A percentile compares a stretch with the other conserved stretches of the same genome.
Evolutionary conservation across 495 filamentous ascomycete genomes (phyloP).

Genomic region (Bryoglossum gracile): DNA sequence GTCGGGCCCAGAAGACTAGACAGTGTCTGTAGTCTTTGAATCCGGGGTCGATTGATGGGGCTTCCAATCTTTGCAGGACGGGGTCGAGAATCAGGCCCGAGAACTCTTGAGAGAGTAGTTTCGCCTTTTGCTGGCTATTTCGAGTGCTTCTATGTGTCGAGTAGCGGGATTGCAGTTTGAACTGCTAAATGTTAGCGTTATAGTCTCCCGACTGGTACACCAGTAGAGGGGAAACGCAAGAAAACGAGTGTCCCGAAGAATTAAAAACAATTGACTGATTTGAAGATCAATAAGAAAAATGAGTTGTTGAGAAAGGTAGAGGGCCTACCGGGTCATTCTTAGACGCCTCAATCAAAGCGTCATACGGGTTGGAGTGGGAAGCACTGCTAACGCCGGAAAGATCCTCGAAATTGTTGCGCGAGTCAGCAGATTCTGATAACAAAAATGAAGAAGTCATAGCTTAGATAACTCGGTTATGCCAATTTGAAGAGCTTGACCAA

Average conservation of each 20-base stretch:
- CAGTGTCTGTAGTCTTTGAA: constrained; percentile 72
- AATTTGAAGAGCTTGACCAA: too few relatives aligned
- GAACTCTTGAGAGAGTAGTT: constrained; percentile 63
- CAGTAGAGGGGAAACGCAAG: too few relatives aligned
- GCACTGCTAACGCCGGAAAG: constrained; percentile 43
- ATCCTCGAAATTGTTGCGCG: constrained; percentile 48
- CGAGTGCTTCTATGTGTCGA: constrained; percentile 61
- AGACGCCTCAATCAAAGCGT: constrained; percentile 60
- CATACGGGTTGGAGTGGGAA: constrained; percentile 62
- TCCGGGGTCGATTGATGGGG: constrained; percentile 50
- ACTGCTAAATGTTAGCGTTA: constrained; percentile 41
- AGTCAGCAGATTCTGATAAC: constrained; percentile 36
- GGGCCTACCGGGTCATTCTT: constrained; percentile 52
- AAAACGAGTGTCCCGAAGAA: background rate
- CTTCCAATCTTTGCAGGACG: constrained; percentile 58
- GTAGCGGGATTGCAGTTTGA: constrained; percentile 65
- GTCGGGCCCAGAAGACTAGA: constrained; percentile 80
- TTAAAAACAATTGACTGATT: too few relatives aligned
- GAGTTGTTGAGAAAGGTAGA: too few relatives aligned
- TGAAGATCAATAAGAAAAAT: too few relatives aligned
- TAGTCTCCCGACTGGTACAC: too few relatives aligned
- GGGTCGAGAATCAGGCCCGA: constrained; percentile 65
- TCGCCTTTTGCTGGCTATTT: constrained; percentile 61
- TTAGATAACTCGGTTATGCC: too few relatives aligned
- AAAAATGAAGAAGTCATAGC: too few relatives aligned